These are phyloP conservation scores for Sporodiniella umbellata DNA, from an alignment of 371 early-diverging fungal species.

Conservation along the genomic window DNA sequence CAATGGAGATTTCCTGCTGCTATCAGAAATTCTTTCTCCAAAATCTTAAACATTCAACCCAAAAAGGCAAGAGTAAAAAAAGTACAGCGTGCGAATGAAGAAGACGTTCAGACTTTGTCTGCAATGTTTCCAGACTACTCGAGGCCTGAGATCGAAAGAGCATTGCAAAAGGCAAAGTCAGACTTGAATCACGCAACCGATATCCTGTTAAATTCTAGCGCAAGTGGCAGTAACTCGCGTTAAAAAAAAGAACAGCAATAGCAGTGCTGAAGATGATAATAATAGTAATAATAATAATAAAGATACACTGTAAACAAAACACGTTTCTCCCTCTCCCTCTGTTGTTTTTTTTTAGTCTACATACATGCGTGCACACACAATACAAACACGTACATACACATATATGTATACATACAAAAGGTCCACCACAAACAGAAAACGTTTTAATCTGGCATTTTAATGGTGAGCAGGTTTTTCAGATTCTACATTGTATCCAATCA, in stretches of 20 bases:
- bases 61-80: neutral
- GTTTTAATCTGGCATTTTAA: neutral
- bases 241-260: too few relatives aligned
- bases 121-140: constrained; percentile 51
- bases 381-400: too few relatives aligned
- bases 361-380: too few relatives aligned
- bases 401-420: too few relatives aligned
- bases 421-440: neutral
- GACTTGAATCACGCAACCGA: constrained; percentile 51
- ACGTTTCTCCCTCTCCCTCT: too few relatives aligned
- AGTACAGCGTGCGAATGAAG: constrained; percentile 24
- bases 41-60: constrained; percentile 3
- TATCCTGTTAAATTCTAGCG: constrained; percentile 18
- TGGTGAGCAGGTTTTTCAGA: constrained; percentile 36
- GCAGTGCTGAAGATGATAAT: too few relatives aligned
- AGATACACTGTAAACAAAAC: too few relatives aligned
- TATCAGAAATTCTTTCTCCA: constrained; percentile 24
- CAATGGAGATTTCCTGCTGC: constrained; percentile 54
- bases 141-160: constrained; percentile 41
- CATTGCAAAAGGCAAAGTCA: constrained; percentile 42
- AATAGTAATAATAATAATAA: too few relatives aligned
- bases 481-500: constrained; percentile 68
- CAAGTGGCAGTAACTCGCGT: neutral
- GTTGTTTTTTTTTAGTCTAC: too few relatives aligned
- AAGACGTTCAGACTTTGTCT: constrained; percentile 45